Base-by-base conservation (phyloP, 2,329 filamentous ascomycete genomes). In the Scorias spongiosa region DNA sequence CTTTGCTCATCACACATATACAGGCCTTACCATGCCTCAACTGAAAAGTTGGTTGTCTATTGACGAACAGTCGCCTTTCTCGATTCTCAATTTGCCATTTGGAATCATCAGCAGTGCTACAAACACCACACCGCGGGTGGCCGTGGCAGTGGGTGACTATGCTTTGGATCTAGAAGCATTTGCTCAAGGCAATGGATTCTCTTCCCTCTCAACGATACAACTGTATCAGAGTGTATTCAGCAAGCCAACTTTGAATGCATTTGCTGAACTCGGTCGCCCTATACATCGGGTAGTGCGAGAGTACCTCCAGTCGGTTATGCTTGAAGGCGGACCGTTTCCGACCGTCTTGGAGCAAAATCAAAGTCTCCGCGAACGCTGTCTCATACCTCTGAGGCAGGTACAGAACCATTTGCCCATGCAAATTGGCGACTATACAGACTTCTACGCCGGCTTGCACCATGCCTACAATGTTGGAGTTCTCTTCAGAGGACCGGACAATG, bases 401-500 rank as follows among this genome's bases (percentile, higher is more conserved):
- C 74, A 69, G 49, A 78, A 73, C 57, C 81, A 88, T 55, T 57
- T 89, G 7, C 84, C 84, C 2, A 78, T 91, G 75, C 69, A 71
- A 44, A 85, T 89, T 52, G 81, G 82, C 20, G 84, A 89, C 60
- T 41, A 39, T 29, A 85, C 84, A 1, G 84, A 91, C 62, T 91
- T 91, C 66, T 91, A 85, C 57, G 84, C 81, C 9, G 84, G 84
- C 11, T 66, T 80, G 50, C 81, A 88, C 58, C 84, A 91, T 63
- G 84, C 84, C 14, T 80, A 77, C 64, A 81, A 80, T 46, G 72
- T 81, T 12, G 83, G 82, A 3, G 69, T 72, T 10, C 70, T 89
- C 48, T 86, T 89, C 64, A 75, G 84, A 38, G 83, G 81, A 0
- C 72, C 78, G 0, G 69, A 75, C 37, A 81, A 84, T 53, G 83